Evolutionary conservation across 305 asterid species (phyloP).

Genomic region (Petunia hybrid): DNA sequence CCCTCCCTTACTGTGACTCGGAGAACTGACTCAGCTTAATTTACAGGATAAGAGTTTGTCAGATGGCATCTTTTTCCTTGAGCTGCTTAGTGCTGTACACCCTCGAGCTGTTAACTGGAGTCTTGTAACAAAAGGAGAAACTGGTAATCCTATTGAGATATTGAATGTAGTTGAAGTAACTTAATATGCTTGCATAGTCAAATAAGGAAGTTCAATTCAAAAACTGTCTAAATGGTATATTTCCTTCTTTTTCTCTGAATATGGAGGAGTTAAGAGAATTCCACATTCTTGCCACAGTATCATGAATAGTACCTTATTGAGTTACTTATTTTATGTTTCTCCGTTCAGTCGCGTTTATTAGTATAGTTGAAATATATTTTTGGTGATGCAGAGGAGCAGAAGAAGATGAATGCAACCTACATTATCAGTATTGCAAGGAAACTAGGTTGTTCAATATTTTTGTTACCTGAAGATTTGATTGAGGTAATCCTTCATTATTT

Average conservation of each 20-base stretch:
- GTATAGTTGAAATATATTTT: neutral
- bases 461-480: slow-evolving; percentile 82
- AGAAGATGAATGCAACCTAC: slow-evolving; percentile 80
- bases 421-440: slow-evolving; percentile 80
- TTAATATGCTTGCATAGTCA: neutral
- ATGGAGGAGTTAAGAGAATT: neutral
- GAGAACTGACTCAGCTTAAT: slow-evolving; percentile 26
- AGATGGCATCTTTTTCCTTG: slow-evolving; percentile 84
- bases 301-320: neutral
- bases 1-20: neutral
- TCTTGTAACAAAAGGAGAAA: slow-evolving; percentile 89
- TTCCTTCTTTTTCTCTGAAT: neutral
- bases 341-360: neutral
- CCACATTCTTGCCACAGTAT: neutral
- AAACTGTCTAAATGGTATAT: neutral
- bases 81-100: slow-evolving; percentile 90
- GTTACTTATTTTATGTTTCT: neutral
- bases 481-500: slow-evolving; percentile 55
- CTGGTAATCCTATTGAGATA: slow-evolving; percentile 48
- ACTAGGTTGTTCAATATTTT: slow-evolving; percentile 86
- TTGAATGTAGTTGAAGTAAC: neutral
- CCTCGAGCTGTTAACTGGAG: slow-evolving; percentile 98
- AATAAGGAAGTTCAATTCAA: neutral
- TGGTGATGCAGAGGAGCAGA: slow-evolving; percentile 63
- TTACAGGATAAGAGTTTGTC: slow-evolving; percentile 90